Evolutionary conservation across 2,329 filamentous ascomycete genomes (phyloP).

Genomic region (Paecilomyces niveus): DNA sequence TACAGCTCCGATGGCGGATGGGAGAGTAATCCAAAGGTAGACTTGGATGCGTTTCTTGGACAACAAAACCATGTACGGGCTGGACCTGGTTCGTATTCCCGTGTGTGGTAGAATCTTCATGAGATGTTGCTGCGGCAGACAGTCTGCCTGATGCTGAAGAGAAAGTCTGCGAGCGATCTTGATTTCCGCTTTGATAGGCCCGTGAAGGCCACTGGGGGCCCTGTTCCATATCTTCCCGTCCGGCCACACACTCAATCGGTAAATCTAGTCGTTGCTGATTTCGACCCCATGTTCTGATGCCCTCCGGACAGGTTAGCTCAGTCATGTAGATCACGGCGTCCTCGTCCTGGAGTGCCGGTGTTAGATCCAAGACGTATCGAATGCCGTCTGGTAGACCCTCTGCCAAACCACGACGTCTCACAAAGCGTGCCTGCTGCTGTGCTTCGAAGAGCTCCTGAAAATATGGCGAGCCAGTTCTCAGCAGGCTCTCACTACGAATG

Average conservation of each 20-base stretch:
- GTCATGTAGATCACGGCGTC: conserved; percentile 55
- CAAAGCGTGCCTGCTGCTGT: conserved; percentile 17
- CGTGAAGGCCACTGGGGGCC: not conserved
- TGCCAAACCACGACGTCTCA: conserved; percentile 21
- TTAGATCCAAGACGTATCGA: conserved; percentile 57
- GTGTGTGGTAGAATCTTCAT: not conserved
- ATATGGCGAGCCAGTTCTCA: conserved; percentile 21
- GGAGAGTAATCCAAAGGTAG: conserved; percentile 53
- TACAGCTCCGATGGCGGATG: conserved; percentile 54
- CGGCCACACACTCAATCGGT: conserved; percentile 36
- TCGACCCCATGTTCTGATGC: conserved; percentile 50
- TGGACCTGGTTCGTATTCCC: no score
- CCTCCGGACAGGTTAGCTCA: conserved; percentile 51
- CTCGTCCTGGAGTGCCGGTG: conserved; percentile 55
- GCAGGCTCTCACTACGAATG: conserved; percentile 25
- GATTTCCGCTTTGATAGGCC: not conserved
- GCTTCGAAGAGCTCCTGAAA: conserved; percentile 24
- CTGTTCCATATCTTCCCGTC: conserved; percentile 39
- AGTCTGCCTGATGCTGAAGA: not conserved
- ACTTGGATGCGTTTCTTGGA: not conserved
- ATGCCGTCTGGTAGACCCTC: conserved; percentile 34
- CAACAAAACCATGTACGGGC: not conserved
- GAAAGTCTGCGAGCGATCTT: not conserved
- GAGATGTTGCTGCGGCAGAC: not conserved
- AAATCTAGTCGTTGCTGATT: conserved; percentile 32